Conservation (phyloP, 805 yeast species). For the Candida ovalis region DNA sequence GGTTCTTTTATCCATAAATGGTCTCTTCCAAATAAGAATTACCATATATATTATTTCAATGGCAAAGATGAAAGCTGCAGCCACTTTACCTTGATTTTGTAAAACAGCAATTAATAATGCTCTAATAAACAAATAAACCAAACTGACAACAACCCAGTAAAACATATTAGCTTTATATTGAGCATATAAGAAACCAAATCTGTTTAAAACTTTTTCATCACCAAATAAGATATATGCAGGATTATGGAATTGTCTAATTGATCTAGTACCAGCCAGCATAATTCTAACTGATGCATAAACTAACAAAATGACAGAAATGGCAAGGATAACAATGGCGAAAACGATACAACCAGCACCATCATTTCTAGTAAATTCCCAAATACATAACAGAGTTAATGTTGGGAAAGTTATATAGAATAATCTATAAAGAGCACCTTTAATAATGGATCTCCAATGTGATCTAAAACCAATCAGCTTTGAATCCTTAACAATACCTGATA, state of each 20-base stretch:
- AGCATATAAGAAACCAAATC: slow-evolving; percentile 88
- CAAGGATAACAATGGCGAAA: slow-evolving; percentile 69
- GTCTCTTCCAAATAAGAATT: slow-evolving; percentile 66
- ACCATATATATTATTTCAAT: slow-evolving; percentile 71
- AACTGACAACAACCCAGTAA: slow-evolving; percentile 70
- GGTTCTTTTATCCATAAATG: slow-evolving; percentile 92
- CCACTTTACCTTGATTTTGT: slow-evolving; percentile 77
- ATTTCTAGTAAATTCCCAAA: slow-evolving; percentile 84
- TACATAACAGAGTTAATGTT: slow-evolving; percentile 71
- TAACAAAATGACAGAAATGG: slow-evolving; percentile 55
- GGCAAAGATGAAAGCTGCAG: slow-evolving; percentile 71
- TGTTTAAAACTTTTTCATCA: slow-evolving; percentile 72
- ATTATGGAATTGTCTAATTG: slow-evolving; percentile 70
- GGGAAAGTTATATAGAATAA: slow-evolving; percentile 83
- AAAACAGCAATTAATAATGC: slow-evolving; percentile 83
- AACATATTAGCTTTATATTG: slow-evolving; percentile 86
- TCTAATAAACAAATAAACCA: slow-evolving; percentile 65
- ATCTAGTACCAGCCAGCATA: slow-evolving; percentile 67
- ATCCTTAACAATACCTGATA: slow-evolving; percentile 54
- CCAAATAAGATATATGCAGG: slow-evolving; percentile 92
- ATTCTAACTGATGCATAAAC: slow-evolving; percentile 72
- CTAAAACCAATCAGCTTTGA: slow-evolving; percentile 75
- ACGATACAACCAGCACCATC: slow-evolving; percentile 84
- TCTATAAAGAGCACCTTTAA: slow-evolving; percentile 87
- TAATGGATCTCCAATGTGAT: slow-evolving; percentile 74